Evolutionary conservation across 805 yeast genomes (phyloP), one percentile per base, ranked within the genome.

Genomic region (Kazachstania taianensis): DNA sequence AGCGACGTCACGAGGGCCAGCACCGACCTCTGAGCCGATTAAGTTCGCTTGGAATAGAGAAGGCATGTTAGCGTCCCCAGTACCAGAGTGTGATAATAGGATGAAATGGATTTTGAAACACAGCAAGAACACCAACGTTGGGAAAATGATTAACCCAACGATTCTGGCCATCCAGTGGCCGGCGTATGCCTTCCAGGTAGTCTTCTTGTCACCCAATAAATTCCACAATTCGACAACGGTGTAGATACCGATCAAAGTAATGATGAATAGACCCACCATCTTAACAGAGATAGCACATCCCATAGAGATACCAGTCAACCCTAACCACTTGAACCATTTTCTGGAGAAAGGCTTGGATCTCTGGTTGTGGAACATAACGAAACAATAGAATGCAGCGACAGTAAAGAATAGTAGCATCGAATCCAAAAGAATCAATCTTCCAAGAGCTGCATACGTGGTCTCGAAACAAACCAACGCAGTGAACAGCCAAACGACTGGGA

Each of bases 261-360:
- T 87, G 42, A 84, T 84, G 53, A 92, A 84, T 37, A 89, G 68
- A 49, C 99, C 99, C 39, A 92, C 97, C 94, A 87, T 85, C 62
- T 92, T 92, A 37, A 86, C 94, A 16, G 94, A 81, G 53, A 89
- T 79, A 16, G 87, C 82, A 58, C 92, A 82, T 28, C 98, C 97
- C 50, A 92, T 75, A 33, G 75, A 67, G 35, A 86, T 62, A 46
- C 99, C 99, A 7, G 94, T 81, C 40, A 81, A 63, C 20, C 80
- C 52, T 34, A 92, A 63, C 95, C 96, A 87, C 56, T 76, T 75
- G 94, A 94, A 92, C 98, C 99, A 92, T 59, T 78, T 77, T 55
- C 78, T 66, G 18, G 80, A 49, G 55, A 89, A 92, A 23, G 69
- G 66, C 5, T 48, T 41, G 3, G 52, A 37, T 46, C 75, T 65